These are phyloP conservation scores for Nothophoma quercina DNA, from an alignment of 2,329 filamentous ascomycete species.

Conservation along the genomic window DNA sequence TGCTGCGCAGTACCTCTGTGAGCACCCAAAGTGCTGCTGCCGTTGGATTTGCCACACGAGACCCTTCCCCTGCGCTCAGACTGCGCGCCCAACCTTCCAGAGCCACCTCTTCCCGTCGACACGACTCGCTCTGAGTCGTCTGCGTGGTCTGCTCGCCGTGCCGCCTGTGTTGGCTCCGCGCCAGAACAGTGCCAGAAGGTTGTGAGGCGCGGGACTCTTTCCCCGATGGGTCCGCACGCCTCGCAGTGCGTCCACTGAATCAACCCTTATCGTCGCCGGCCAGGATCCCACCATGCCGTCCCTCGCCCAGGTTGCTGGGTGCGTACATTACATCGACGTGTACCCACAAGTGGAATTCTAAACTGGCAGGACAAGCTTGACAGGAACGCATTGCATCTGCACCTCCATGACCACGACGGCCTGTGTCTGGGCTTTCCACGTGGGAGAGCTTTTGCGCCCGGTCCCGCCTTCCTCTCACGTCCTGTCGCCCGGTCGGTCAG, in stretches of 20 bases:
- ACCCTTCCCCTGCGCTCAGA: slow-evolving; percentile 15
- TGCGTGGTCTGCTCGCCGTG: slow-evolving; percentile 29
- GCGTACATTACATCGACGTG: slow-evolving; percentile 10
- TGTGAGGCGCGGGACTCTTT: slow-evolving; percentile 39
- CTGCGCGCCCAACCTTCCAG: slow-evolving; percentile 9
- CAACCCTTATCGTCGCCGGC: slow-evolving; percentile 19
- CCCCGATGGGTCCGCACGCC: slow-evolving; percentile 41
- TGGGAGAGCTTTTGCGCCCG: slow-evolving; percentile 13
- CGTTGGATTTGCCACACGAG: slow-evolving; percentile 2
- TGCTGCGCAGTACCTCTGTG: neutral
- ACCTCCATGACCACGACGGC: neutral
- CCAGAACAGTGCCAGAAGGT: slow-evolving; percentile 40
- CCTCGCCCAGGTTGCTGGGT: slow-evolving; percentile 45
- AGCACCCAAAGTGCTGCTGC: neutral
- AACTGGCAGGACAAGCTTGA: slow-evolving; percentile 8
- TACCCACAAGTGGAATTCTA: slow-evolving; percentile 21
- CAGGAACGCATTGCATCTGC: slow-evolving; percentile 11
- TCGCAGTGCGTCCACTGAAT: slow-evolving; percentile 24
- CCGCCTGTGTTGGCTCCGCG: slow-evolving; percentile 32
- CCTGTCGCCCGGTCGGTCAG: slow-evolving; percentile 5
- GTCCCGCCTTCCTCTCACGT: slow-evolving; percentile 14
- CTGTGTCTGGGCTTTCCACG: slow-evolving; percentile 17
- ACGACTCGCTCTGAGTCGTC: slow-evolving; percentile 25
- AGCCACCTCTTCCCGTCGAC: slow-evolving; percentile 14
- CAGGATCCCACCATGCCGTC: slow-evolving; percentile 23